Evolutionary conservation across 345 rosid species (phyloP), one percentile per base, ranked within the genome.

Genomic region (Citrus medica): DNA sequence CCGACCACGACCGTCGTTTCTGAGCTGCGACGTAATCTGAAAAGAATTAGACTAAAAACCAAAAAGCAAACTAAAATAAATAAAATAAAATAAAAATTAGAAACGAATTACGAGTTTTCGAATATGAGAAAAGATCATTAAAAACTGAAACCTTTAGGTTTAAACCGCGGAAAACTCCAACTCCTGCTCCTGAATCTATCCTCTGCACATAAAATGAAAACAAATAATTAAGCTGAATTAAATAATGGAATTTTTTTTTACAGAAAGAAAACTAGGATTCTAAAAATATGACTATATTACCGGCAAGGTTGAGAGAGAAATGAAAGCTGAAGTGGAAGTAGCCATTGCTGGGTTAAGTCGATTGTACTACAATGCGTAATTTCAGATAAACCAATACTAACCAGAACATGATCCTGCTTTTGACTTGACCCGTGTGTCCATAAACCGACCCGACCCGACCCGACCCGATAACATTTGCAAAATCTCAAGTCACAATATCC

Each of bases 1-100:
- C 35, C 92, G 89, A 13, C 90, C 89, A 35, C 85, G 65, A 32
- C 88, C 85, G 40, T 81, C 84, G 38, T 83, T 82, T 66, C 81
- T 73, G 67, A 83, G 73, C 81, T 86, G 85, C 42, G 87, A 83
- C 56, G 69, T 77, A 35, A 87, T 84, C 93, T 92, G 80, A 59
- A 79, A 73, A 68, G 9, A 76, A 21, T 19, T 56, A 28, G 48
- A 21, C 30, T 17, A 37, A 30, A 21, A 73, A 33, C 25, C 5
- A 25, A 56, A 73, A 28, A 78, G 38, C 40, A 16, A 3, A 48
- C 16, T 10, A 27, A 63, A 48, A 33, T 28, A 28, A 27, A 27
- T 27, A 27, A 28, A 48, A 22, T 10, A 27, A 32, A 38, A 9
- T 7, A 58, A 63, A 48, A 33, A 30, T 6, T n/a, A 9, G 24